Evolutionary conservation across 495 filamentous ascomycete genomes (phyloP).

Genomic region (Xylaria acuta): DNA sequence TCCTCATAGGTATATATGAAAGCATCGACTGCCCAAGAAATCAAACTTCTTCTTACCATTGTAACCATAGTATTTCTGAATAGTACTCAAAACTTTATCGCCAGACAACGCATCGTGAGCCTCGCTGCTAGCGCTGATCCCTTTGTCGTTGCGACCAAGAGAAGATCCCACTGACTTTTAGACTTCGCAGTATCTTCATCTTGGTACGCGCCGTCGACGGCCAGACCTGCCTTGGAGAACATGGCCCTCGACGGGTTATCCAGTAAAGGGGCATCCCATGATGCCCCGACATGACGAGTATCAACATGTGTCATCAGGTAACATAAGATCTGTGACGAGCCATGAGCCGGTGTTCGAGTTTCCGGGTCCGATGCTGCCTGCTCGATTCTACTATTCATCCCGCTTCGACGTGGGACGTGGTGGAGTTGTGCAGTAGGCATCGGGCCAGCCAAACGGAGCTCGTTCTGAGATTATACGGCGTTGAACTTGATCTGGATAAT

Average conservation of each 20-base stretch:
- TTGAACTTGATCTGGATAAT: slow-evolving; percentile 99
- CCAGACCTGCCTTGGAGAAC: slow-evolving; percentile 34
- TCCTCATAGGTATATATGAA: slow-evolving; percentile 7
- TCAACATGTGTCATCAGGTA: slow-evolving; percentile 45
- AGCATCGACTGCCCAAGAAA: not conserved
- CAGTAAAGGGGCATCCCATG: slow-evolving; percentile 39
- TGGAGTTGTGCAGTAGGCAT: slow-evolving; percentile 28
- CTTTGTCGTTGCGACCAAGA: not conserved
- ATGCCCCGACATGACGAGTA: slow-evolving; percentile 36
- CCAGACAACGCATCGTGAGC: slow-evolving; percentile 21
- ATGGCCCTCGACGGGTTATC: slow-evolving; percentile 44
- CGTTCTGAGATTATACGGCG: slow-evolving; percentile 92
- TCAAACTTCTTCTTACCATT: not conserved
- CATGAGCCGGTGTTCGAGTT: slow-evolving; percentile 47
- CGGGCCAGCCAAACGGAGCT: slow-evolving; percentile 32
- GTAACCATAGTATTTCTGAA: not conserved
- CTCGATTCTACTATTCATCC: slow-evolving; percentile 22
- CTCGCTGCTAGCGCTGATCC: slow-evolving; percentile 14
- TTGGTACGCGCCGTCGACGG: slow-evolving; percentile 39
- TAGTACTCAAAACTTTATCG: not conserved
- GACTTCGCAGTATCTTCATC: slow-evolving; percentile 19
- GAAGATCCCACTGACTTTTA: not conserved
- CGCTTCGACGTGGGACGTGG: slow-evolving; percentile 10
- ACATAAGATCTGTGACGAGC: slow-evolving; percentile 42
- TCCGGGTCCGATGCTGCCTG: slow-evolving; percentile 30